Evolutionary conservation across 78 protist genomes (phyloP), one percentile per base, ranked within the genome.

Genomic region (Speleostelium caveatum): DNA sequence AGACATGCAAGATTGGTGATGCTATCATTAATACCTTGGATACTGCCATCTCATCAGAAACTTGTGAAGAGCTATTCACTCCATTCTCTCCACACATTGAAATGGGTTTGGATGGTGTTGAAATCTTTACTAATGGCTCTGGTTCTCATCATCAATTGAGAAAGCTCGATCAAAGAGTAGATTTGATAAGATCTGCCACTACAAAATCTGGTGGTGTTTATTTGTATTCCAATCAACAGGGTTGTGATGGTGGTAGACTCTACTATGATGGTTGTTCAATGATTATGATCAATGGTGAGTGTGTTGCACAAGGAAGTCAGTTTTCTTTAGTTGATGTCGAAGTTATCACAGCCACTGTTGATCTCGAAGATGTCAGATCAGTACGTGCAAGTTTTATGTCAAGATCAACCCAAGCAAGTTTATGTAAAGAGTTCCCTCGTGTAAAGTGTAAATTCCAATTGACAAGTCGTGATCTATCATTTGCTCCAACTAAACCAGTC

Each of bases 71-170:
- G 62, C 87, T 97, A 22, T 97, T 96, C 65, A 73, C 96, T 35
- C 97, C 98, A 33, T 36, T 73, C 14, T 73, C 88, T n/a, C 93
- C 93, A 21, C 93, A 87, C 32, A 74, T 87, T 59, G 67, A 72
- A 38, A 75, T 87, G 88, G 86, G 93, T 16, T 35, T 87, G 26
- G 86, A 87, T 60, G 93, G 98, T 53, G 97, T 93, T 2, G 97
- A 97, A 53, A 95, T 97, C 56, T 56, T 97, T 58, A 63, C 94
- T 12, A 97, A 97, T 65, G 97, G 97, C 2, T 78, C 94, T 4
- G 98, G 97, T 21, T 93, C 96, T 36, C 98, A 97, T 65, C 97
- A 96, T 87, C 77, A 85, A 39, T 78, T 97, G 7, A 83, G 98
- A 45, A 97, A 96, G 75, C 85, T 97, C n/a, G 35, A 93, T 60